Evolutionary conservation across 495 filamentous ascomycete genomes (phyloP).

Genomic region (Neurospora sp.): DNA sequence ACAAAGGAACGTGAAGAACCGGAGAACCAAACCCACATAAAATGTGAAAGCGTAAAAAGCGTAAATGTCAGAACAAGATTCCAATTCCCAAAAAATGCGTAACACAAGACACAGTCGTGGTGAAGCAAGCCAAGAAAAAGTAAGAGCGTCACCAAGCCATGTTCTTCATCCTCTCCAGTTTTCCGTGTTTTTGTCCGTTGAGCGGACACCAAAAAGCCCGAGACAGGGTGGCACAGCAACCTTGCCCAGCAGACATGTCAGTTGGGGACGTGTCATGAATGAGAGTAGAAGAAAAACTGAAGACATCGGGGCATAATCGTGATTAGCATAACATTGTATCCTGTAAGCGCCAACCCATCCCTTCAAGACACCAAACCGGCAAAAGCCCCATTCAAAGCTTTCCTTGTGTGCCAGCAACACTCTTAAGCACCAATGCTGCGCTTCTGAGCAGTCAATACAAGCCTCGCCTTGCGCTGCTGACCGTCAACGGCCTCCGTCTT

Average conservation of each 20-base stretch:
- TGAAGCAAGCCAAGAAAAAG: neutral
- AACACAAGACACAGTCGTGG: neutral
- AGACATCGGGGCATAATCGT: slow-evolving; percentile 25
- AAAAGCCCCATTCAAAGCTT: neutral
- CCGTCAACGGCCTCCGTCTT: slow-evolving; percentile 42
- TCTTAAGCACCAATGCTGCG: slow-evolving; percentile 45
- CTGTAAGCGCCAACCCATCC: slow-evolving; percentile 1
- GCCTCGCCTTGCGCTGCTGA: slow-evolving; percentile 71
- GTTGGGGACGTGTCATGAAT: neutral
- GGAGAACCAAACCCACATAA: neutral
- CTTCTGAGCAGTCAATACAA: slow-evolving; percentile 86
- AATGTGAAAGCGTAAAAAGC: neutral
- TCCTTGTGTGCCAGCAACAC: neutral
- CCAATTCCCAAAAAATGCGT: neutral
- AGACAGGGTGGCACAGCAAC: neutral
- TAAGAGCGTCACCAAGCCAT: neutral
- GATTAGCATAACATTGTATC: slow-evolving; percentile 23
- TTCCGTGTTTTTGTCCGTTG: neutral
- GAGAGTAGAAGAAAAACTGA: slow-evolving; percentile 6
- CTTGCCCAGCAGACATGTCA: neutral
- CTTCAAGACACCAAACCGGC: neutral
- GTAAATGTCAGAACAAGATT: neutral
- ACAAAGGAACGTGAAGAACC: neutral
- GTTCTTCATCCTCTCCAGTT: neutral
- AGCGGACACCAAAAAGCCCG: neutral